A percentile compares a stretch with the other conserved stretches of the same genome.
phyloP scores from a whole-genome alignment of 2,329 filamentous ascomycete species.

The Phyllosticta citriasiana region DNA sequence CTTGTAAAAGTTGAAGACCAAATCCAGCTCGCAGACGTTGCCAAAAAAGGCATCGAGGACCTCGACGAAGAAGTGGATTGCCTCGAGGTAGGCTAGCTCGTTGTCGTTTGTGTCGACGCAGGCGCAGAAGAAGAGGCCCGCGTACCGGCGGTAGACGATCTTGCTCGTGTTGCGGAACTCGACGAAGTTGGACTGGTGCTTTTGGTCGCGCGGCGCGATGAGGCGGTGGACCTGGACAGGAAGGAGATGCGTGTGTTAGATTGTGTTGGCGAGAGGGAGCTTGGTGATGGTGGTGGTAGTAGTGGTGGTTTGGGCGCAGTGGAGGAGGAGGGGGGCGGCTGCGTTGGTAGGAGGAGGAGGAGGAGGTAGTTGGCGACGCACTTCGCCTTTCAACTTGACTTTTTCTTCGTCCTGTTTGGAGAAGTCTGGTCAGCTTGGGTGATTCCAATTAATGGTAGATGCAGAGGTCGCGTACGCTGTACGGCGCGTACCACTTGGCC shows the following conservation, averaged over 20 bases:
- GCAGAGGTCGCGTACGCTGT: conserved; percentile 51
- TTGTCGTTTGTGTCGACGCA: conserved; percentile 99
- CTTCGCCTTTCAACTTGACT: conserved; percentile 97
- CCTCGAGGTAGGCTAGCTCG: conserved; percentile 91
- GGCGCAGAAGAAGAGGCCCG: conserved; percentile 96
- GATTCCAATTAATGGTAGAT: background rate
- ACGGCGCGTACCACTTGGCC: conserved; percentile 98
- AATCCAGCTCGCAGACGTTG: conserved; percentile 95
- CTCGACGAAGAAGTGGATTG: conserved; percentile 99
- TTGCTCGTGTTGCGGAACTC: conserved; percentile 82
- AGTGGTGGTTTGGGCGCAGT: background rate
- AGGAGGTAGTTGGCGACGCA: conserved; percentile 29
- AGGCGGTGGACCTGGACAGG: conserved; percentile 76
- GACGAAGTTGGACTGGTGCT: conserved; percentile 99
- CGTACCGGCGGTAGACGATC: conserved; percentile 94
- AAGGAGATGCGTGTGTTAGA: background rate
- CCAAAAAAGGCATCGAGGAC: conserved; percentile 98
- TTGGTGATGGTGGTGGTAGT: background rate
- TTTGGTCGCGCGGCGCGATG: conserved; percentile 93
- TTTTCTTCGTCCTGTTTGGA: conserved; percentile 75
- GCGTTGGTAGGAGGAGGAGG: no score
- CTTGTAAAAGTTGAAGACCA: conserved; percentile 67
- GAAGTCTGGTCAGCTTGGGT: background rate
- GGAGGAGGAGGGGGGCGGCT: background rate
- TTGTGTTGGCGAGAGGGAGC: background rate